Conservation (phyloP, 371 early-diverging fungal species). For the Thermomucor indicae-seudaticae region DNA sequence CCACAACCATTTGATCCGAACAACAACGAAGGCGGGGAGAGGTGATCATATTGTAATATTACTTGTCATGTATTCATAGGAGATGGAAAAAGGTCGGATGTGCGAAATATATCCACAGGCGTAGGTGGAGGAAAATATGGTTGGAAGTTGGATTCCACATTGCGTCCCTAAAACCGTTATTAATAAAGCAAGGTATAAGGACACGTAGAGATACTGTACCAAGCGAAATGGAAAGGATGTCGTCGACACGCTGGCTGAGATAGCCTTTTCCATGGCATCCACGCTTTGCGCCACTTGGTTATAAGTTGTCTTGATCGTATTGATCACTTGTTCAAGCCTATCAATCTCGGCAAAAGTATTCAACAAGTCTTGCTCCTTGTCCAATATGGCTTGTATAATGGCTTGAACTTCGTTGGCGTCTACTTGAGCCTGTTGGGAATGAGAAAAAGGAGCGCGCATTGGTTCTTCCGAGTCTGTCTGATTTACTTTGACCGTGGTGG, state of each 20-base stretch:
- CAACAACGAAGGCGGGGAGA: too few species aligned
- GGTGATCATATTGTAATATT: too few species aligned
- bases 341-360: constrained; percentile 32
- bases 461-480: too few species aligned
- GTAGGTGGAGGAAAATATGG: constrained; percentile 48
- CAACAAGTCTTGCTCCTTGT: constrained; percentile 17
- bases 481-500: constrained; percentile 16
- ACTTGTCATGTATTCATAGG: too few species aligned
- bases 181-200: background rate
- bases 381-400: constrained; percentile 5
- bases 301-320: constrained; percentile 29
- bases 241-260: constrained; percentile 19
- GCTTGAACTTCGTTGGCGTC: constrained; percentile 13
- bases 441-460: background rate
- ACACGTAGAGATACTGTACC: constrained; percentile 3
- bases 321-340: constrained; percentile 29
- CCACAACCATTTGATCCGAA: too few species aligned
- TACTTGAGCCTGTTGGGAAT: constrained; percentile 3
- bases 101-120: constrained; percentile 33
- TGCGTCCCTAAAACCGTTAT: too few species aligned
- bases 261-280: constrained; percentile 31
- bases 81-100: constrained; percentile 18
- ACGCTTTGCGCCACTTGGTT: constrained; percentile 32
- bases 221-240: constrained; percentile 15
- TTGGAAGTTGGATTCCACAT: too few species aligned